Conservation (phyloP, 176 grass and related monocot species). For the Carex kokanica region DNA sequence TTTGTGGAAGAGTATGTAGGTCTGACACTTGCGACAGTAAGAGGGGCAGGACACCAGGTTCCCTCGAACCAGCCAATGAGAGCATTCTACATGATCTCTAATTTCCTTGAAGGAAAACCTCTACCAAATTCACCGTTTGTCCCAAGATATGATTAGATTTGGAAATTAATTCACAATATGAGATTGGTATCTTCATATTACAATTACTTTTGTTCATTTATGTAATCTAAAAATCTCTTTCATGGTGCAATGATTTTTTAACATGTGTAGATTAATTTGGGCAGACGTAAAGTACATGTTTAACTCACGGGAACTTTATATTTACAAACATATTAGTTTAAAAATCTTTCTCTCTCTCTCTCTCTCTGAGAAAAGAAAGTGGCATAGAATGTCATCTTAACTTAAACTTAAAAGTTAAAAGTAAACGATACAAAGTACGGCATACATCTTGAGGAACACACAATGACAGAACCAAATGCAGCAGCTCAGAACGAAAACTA, state of each 20-base stretch:
- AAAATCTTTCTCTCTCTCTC: background rate
- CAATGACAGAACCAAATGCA: too few species aligned
- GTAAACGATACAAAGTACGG: background rate
- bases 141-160: conserved; percentile 7
- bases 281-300: background rate
- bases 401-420: background rate
- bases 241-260: background rate
- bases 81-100: conserved; percentile 18
- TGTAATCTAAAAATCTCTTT: background rate
- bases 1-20: conserved; percentile 28
- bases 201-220: background rate
- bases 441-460: background rate
- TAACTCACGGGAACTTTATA: background rate
- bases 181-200: background rate
- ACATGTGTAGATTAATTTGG: background rate
- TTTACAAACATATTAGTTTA: background rate
- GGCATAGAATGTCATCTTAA: background rate
- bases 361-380: background rate
- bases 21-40: conserved; percentile 19
- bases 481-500: too few species aligned
- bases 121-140: conserved; percentile 9
- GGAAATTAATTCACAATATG: background rate
- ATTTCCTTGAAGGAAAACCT: conserved; percentile 28
- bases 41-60: conserved; percentile 33
- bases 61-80: conserved; percentile 32